Base-by-base conservation (phyloP, 108 stramenopile genomes). In the Skeletonema potamos region DNA sequence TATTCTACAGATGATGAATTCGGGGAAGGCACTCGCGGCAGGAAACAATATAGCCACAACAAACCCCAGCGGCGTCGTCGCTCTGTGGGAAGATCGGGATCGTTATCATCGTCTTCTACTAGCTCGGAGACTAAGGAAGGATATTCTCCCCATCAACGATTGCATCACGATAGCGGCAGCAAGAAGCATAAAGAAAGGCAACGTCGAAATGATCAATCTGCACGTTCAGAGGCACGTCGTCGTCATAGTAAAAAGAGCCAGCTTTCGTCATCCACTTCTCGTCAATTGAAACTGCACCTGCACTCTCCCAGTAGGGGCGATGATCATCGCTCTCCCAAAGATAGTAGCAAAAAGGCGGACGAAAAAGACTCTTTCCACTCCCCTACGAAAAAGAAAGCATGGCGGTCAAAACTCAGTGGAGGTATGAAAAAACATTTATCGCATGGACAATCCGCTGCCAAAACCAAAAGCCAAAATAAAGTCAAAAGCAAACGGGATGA, bases 351-450 rank as follows among this genome's bases (percentile, higher is more conserved):
- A 41, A 56, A 72, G 37, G 34, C 32, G 26, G 48, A 51, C 8
- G 48, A 51, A 1, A 51, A 24, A 24, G 18, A 51, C 1, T 51
- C 48, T 6, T 5, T 6, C 7, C 48, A 6, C 6, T 24, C 48
- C 18, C 22, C 48, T 51, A 1, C 48, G 22, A 72, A 72, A 17
- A 39, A 65, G 27, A 48, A 48, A 48, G 43, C 9, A 7, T 72
- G 62, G 62, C 54, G 72, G 12, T 64, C 62, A 26, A 63, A 64
- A 64, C 46, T 72, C 41, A 72, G 44, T 24, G 58, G 34, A 5
- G 72, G 72, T 24, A 43, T 72, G 36, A 72, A 63, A 54, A 72
- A 72, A 58, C 62, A 57, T 43, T 33, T 41, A 9, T 72, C 72
- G 2, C 62, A 55, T 17, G 61, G 43, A 28, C 12, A 48, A 54